These are phyloP conservation scores for Pseudogymnoascus sp. DNA, from an alignment of 2,329 filamentous ascomycete species.

Conservation along the genomic window DNA sequence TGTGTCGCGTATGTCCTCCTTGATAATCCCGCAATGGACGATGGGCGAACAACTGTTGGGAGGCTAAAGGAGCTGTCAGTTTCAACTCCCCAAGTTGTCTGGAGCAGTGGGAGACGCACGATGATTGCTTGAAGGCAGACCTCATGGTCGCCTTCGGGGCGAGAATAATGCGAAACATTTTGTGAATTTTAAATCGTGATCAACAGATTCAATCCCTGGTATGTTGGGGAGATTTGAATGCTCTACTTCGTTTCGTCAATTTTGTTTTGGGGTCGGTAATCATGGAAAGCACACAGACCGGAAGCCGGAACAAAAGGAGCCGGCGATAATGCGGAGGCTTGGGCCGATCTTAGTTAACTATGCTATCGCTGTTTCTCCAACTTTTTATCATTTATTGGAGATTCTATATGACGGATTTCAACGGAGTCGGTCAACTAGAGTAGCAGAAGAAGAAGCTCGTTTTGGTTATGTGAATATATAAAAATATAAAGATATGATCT, in stretches of 20 bases:
- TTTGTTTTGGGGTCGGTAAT: conserved; percentile 8
- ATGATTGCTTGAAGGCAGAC: conserved; percentile 46
- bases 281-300: conserved; percentile 1
- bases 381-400: conserved; percentile 8
- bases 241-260: background rate
- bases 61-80: conserved; percentile 35
- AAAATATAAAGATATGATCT: background rate
- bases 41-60: conserved; percentile 41
- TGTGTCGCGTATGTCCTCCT: conserved; percentile 51
- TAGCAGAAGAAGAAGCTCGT: background rate
- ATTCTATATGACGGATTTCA: background rate
- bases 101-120: conserved; percentile 35
- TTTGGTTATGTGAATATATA: background rate
- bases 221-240: background rate
- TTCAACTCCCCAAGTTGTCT: conserved; percentile 13
- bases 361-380: background rate
- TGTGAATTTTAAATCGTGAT: conserved; percentile 24
- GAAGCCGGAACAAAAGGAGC: conserved; percentile 3
- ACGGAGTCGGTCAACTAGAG: background rate
- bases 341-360: background rate
- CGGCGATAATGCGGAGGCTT: background rate
- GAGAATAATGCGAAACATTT: conserved; percentile 55
- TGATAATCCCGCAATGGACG: conserved; percentile 46
- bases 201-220: background rate
- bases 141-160: conserved; percentile 51